Conservation (phyloP, 768 basidiomycete species). For the Mycena latifolia region DNA sequence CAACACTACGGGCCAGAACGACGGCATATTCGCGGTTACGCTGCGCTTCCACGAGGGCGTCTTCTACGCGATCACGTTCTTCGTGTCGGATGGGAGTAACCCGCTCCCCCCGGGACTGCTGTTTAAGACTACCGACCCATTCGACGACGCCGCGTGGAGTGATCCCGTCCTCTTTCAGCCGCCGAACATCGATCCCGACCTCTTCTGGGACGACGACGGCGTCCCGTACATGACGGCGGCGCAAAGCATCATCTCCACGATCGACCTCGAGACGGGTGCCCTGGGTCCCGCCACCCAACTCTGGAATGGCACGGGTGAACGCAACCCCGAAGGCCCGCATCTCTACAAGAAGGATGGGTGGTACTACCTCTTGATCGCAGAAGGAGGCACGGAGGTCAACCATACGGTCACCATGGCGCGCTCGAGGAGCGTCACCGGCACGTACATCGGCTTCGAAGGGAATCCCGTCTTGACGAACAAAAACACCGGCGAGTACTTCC, state of each 20-base stretch:
- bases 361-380: constrained; percentile 49
- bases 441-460: constrained; percentile 32
- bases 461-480: constrained; percentile 35
- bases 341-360: constrained; percentile 34
- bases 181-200: constrained; percentile 29
- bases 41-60: constrained; percentile 28
- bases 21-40: constrained; percentile 31
- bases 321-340: constrained; percentile 31
- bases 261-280: constrained; percentile 34
- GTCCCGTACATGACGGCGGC: constrained; percentile 39
- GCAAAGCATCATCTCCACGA: constrained; percentile 38
- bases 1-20: constrained; percentile 30
- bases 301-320: constrained; percentile 26
- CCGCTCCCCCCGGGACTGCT: constrained; percentile 28
- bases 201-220: constrained; percentile 33
- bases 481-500: constrained; percentile 39
- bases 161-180: constrained; percentile 25
- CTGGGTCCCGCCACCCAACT: constrained; percentile 21
- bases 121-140: constrained; percentile 28
- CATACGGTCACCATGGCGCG: constrained; percentile 42
- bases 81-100: constrained; percentile 27
- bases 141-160: constrained; percentile 31
- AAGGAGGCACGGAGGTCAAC: constrained; percentile 38
- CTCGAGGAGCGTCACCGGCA: constrained; percentile 39
- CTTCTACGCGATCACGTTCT: constrained; percentile 33